phyloP scores from a whole-genome alignment of 2,329 filamentous ascomycete genomes.

The Colletotrichum ledebouriae region DNA sequence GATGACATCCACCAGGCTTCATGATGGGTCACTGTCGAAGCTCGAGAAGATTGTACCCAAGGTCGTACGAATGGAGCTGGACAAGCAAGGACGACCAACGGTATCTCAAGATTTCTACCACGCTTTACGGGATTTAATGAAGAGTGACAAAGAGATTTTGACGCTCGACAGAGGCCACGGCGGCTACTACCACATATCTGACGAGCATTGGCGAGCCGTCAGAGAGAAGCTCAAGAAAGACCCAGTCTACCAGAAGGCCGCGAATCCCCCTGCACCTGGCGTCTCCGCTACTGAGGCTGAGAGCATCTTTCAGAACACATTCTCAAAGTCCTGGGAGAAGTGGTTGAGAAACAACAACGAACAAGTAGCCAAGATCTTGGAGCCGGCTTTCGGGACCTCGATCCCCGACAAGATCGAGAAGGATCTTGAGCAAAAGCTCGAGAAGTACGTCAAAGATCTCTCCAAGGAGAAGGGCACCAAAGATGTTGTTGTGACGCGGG shows the following conservation, averaged over 20 bases:
- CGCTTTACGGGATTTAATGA: constrained; percentile 70
- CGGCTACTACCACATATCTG: constrained; percentile 56
- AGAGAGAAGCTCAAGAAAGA: constrained; percentile 57
- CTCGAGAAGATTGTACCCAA: constrained; percentile 67
- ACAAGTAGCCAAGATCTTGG: constrained; percentile 47
- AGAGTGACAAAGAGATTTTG: constrained; percentile 61
- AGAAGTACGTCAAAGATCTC: constrained; percentile 55
- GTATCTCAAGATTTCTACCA: constrained; percentile 75
- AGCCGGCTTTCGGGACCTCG: constrained; percentile 43
- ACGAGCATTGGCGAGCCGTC: constrained; percentile 63
- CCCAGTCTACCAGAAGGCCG: constrained; percentile 47
- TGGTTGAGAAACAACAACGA: constrained; percentile 67
- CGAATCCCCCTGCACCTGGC: constrained; percentile 45
- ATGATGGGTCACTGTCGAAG: constrained; percentile 56
- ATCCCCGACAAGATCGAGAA: constrained; percentile 49
- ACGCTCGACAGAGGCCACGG: constrained; percentile 58
- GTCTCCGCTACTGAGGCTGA: constrained; percentile 46
- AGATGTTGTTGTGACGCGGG: constrained; percentile 58
- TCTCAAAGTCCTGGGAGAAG: constrained; percentile 61
- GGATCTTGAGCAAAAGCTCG: constrained; percentile 51
- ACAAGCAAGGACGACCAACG: constrained; percentile 64
- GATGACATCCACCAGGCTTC: constrained; percentile 49
- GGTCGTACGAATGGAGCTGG: constrained; percentile 67
- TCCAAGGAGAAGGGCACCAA: constrained; percentile 48
- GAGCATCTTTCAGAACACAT: constrained; percentile 48